Evolutionary conservation across 2,329 filamentous ascomycete genomes (phyloP).

Genomic region (Xylariales sp.): DNA sequence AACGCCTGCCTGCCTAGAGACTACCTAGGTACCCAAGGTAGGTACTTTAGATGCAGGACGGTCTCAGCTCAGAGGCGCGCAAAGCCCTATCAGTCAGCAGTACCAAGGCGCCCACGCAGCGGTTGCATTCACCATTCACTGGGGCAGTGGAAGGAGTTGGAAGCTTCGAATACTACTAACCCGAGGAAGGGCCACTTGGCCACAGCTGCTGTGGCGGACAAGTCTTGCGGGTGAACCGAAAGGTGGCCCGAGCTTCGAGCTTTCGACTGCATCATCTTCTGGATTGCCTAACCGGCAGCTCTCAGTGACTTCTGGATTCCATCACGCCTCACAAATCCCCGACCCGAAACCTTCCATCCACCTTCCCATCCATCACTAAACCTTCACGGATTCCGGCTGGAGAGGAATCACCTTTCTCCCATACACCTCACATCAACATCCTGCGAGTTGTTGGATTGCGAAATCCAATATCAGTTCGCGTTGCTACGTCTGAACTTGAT

Average conservation of each 20-base stretch:
- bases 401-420: neutral
- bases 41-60: too few species aligned
- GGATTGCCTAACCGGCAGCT: constrained; percentile 5
- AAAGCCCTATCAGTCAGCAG: too few species aligned
- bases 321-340: neutral
- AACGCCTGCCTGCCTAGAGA: too few species aligned
- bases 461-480: neutral
- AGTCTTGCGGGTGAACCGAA: neutral
- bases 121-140: too few species aligned
- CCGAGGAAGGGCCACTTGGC: constrained; percentile 6
- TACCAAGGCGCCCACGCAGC: too few species aligned
- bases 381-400: constrained; percentile 5
- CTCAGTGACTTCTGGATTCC: neutral
- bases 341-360: neutral
- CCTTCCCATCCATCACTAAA: constrained; percentile 4
- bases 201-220: constrained; percentile 6
- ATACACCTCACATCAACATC: neutral
- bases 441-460: neutral
- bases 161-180: constrained; percentile 6
- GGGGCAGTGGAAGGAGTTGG: constrained; percentile 9
- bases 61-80: too few species aligned
- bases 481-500: neutral
- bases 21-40: too few species aligned
- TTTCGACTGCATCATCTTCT: constrained; percentile 8
- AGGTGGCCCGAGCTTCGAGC: constrained; percentile 4